phyloP scores from a whole-genome alignment of 352 stramenopile species.

The Globisporangium iwayamae region DNA sequence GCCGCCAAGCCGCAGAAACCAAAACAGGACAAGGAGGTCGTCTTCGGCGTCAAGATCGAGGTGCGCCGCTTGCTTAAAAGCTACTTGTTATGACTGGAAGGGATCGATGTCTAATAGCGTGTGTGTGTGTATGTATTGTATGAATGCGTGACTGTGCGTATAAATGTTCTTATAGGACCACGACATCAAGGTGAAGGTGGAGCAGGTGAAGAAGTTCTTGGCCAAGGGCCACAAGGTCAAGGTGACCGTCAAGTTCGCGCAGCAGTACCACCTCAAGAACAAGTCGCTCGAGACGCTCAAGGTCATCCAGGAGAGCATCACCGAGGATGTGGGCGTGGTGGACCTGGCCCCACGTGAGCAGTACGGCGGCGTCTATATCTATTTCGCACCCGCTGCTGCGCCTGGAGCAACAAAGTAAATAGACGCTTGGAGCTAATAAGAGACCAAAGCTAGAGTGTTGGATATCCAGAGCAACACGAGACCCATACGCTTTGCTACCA shows the following conservation, averaged over 20 bases:
- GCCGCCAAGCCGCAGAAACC: conserved; percentile 54
- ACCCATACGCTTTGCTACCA: neutral
- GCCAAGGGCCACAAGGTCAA: conserved; percentile 80
- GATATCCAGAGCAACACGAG: neutral
- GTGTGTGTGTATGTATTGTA: neutral
- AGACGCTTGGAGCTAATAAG: neutral
- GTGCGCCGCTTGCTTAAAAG: conserved; percentile 19
- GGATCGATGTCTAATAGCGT: conserved; percentile 1
- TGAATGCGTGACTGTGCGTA: too few species aligned
- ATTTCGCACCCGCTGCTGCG: conserved; percentile 31
- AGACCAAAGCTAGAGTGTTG: neutral
- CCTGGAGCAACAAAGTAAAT: conserved; percentile 15
- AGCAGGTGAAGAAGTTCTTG: conserved; percentile 65
- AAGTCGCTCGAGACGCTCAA: conserved; percentile 43
- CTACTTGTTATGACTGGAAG: neutral
- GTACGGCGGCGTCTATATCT: conserved; percentile 58
- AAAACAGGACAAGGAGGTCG: conserved; percentile 71
- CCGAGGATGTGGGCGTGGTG: conserved; percentile 28
- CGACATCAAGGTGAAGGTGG: conserved; percentile 69
- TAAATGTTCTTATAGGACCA: conserved; percentile 29
- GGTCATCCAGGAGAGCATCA: conserved; percentile 41
- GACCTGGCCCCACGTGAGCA: conserved; percentile 37
- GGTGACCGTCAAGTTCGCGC: conserved; percentile 62
- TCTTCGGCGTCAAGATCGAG: conserved; percentile 68
- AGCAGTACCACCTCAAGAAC: conserved; percentile 55